Conservation (phyloP, 2,329 filamentous ascomycete genomes). For the Pseudocercospora cruenta region DNA sequence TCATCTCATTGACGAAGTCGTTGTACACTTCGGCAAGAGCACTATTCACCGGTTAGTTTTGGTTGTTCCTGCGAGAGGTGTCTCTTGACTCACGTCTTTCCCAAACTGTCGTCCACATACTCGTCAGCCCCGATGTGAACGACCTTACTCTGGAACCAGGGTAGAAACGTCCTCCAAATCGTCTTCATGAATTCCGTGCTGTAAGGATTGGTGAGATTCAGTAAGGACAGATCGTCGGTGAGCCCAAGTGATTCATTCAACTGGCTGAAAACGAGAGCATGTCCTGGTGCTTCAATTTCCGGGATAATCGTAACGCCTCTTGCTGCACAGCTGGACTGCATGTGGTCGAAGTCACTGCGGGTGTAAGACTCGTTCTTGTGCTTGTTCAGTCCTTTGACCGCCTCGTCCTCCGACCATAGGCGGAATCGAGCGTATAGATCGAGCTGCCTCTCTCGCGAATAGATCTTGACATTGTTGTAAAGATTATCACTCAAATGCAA, state of each 20-base stretch:
- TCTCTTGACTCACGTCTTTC: constrained; percentile 7
- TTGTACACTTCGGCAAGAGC: constrained; percentile 55
- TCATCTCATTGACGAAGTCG: constrained; percentile 57
- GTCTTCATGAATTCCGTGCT: constrained; percentile 57
- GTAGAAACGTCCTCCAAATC: constrained; percentile 58
- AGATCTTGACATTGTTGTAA: constrained; percentile 54
- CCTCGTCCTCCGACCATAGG: constrained; percentile 54
- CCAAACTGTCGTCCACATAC: constrained; percentile 41
- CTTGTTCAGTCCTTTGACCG: constrained; percentile 55
- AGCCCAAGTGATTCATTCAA: constrained; percentile 62
- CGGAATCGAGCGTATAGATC: constrained; percentile 61
- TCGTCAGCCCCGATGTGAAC: constrained; percentile 63
- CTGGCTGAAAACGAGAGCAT: constrained; percentile 60
- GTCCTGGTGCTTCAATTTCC: constrained; percentile 64
- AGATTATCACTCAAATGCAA: constrained; percentile 63
- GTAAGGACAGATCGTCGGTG: constrained; percentile 50
- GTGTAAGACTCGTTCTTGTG: constrained; percentile 60
- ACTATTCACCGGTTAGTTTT: constrained; percentile 23
- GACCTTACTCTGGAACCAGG: constrained; percentile 60
- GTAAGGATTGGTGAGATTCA: constrained; percentile 61
- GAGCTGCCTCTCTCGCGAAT: constrained; percentile 52
- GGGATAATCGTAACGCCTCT: constrained; percentile 63
- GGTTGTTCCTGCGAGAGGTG: background rate
- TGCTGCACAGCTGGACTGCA: constrained; percentile 57
- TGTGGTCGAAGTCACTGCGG: constrained; percentile 53